A percentile compares a stretch with the other conserved stretches of the same genome.
Conservation (phyloP, 1,284 basidiomycete genomes). For the Bothia castanella region DNA sequence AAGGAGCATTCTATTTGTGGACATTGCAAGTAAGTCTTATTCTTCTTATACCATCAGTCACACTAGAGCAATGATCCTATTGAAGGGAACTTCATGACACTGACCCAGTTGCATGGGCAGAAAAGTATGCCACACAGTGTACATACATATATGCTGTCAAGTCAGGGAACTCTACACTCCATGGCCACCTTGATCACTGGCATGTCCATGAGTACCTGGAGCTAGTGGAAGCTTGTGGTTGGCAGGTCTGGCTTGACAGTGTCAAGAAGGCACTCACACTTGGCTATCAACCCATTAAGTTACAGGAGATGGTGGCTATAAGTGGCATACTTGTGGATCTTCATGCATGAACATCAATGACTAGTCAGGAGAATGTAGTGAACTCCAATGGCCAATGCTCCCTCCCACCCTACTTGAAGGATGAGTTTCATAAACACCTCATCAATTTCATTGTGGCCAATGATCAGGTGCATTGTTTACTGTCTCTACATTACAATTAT, state of each 20-base stretch:
- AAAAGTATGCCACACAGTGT: no score
- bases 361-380: neutral
- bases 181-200: neutral
- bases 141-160: neutral
- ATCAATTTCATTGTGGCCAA: neutral
- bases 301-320: neutral
- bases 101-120: neutral
- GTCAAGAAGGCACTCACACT: neutral
- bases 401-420: neutral
- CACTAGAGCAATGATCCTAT: neutral
- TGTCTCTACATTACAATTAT: neutral
- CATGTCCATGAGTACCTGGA: neutral
- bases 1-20: neutral
- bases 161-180: neutral
- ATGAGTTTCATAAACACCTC: neutral
- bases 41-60: neutral
- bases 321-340: neutral
- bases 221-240: neutral
- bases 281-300: neutral
- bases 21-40: constrained; percentile 1
- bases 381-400: neutral
- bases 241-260: neutral
- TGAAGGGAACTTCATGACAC: neutral
- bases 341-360: neutral
- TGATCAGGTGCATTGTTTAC: constrained; percentile 1